phyloP scores from a whole-genome alignment of 192 early-diverging fungal genomes.

The Podila epicladia region DNA sequence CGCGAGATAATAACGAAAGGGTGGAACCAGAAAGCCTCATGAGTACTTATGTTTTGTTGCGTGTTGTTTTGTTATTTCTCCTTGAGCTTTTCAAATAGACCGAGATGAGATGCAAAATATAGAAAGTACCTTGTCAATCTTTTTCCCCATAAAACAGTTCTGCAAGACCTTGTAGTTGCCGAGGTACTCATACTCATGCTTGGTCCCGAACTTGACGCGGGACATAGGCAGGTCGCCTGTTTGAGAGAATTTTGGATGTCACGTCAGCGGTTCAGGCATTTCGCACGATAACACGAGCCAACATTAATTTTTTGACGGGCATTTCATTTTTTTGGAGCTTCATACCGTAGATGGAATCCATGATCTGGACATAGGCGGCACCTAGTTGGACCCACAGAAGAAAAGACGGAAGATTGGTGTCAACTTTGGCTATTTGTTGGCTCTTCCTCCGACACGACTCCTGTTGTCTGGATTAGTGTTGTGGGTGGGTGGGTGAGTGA shows the following conservation, averaged over 20 bases:
- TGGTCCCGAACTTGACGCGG: conserved; percentile 94
- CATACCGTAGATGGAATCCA: conserved; percentile 76
- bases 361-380: conserved; percentile 74
- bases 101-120: not conserved
- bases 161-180: conserved; percentile 96
- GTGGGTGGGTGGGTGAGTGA: not conserved
- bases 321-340: not conserved
- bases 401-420: not conserved
- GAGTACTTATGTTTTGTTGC: not conserved
- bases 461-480: not conserved
- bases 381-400: conserved; percentile 49
- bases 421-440: not conserved
- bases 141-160: conserved; percentile 82
- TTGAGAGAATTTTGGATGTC: not conserved
- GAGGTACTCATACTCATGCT: conserved; percentile 96
- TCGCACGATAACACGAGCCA: too few relatives aligned
- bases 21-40: not conserved
- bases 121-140: conserved; percentile 83
- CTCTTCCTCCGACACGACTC: not conserved
- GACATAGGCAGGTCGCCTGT: conserved; percentile 82
- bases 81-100: not conserved
- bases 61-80: not conserved
- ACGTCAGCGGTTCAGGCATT: too few relatives aligned
- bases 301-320: too few relatives aligned
- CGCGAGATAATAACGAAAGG: not conserved